Conservation (phyloP, 2,329 filamentous ascomycete species). For the Acephala macrosclerotiorum region DNA sequence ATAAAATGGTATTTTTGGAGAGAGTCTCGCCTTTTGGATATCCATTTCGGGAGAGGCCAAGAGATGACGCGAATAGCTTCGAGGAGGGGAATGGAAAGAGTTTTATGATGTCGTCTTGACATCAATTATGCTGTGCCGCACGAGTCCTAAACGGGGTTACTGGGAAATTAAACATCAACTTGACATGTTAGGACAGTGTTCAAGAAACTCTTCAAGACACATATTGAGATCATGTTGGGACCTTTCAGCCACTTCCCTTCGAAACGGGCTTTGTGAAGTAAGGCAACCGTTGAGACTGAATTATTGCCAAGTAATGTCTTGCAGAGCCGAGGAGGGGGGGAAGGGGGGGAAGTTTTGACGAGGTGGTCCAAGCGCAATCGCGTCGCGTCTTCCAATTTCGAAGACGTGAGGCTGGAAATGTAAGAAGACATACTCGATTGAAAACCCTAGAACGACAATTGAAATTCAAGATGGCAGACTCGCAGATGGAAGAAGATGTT, state of each 20-base stretch:
- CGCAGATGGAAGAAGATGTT: constrained; percentile 41
- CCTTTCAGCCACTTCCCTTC: too few relatives aligned
- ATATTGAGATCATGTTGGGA: too few relatives aligned
- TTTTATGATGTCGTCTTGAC: neutral
- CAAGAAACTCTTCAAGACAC: neutral
- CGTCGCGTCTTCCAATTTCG: constrained; percentile 1
- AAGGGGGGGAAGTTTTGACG: neutral
- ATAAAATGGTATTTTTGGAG: neutral
- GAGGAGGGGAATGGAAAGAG: neutral
- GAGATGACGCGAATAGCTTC: neutral
- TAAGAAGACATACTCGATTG: neutral
- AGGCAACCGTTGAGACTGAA: too few relatives aligned
- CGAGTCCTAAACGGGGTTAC: neutral
- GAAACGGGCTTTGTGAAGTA: too few relatives aligned
- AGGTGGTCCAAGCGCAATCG: constrained; percentile 5
- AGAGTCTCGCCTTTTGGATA: neutral
- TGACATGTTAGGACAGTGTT: neutral
- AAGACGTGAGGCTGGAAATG: neutral
- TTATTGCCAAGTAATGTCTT: neutral
- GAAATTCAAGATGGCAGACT: constrained; percentile 46
- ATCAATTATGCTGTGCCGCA: neutral
- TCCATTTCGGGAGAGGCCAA: neutral
- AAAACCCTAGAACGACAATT: neutral
- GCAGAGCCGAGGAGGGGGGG: neutral
- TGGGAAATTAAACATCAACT: neutral